Evolutionary conservation across 805 yeast genomes (phyloP).

Genomic region (Brettanomyces bruxellensis): DNA sequence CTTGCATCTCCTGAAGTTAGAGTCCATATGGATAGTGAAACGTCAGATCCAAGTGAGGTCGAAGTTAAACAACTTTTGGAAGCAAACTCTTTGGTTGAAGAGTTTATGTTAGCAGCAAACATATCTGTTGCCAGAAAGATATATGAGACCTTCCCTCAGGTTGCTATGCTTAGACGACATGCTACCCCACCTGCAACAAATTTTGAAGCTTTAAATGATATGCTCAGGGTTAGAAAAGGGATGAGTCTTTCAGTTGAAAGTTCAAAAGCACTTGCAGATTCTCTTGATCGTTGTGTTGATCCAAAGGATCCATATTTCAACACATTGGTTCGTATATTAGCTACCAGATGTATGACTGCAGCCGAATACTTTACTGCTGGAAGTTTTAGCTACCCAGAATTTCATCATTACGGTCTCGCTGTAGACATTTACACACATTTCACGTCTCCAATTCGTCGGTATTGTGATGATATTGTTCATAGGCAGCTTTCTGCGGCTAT

Average conservation of each 20-base stretch:
- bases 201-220: conserved; percentile 82
- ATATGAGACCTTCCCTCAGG: conserved; percentile 89
- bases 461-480: conserved; percentile 96
- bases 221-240: conserved; percentile 73
- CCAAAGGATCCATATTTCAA: conserved; percentile 83
- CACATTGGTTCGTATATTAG: conserved; percentile 89
- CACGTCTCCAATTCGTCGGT: conserved; percentile 96
- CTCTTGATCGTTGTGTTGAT: conserved; percentile 82
- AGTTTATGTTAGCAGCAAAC: conserved; percentile 95
- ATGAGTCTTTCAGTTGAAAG: conserved; percentile 72
- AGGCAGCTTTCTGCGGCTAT: conserved; percentile 98
- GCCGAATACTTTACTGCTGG: conserved; percentile 97
- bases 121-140: conserved; percentile 92
- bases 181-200: conserved; percentile 95
- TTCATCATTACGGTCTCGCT: conserved; percentile 94
- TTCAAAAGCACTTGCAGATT: conserved; percentile 87
- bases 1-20: conserved; percentile 97
- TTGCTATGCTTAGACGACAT: conserved; percentile 97
- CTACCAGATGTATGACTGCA: conserved; percentile 98
- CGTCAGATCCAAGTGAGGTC: conserved; percentile 93
- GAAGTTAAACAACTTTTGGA: conserved; percentile 83
- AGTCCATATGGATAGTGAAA: conserved; percentile 93
- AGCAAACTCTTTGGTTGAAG: conserved; percentile 94
- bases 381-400: conserved; percentile 80
- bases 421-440: conserved; percentile 96